A percentile compares a stretch with the other conserved stretches of the same genome.
Evolutionary conservation across 2,329 filamentous ascomycete species (phyloP).

Genomic region (Fusarium drepaniforme): DNA sequence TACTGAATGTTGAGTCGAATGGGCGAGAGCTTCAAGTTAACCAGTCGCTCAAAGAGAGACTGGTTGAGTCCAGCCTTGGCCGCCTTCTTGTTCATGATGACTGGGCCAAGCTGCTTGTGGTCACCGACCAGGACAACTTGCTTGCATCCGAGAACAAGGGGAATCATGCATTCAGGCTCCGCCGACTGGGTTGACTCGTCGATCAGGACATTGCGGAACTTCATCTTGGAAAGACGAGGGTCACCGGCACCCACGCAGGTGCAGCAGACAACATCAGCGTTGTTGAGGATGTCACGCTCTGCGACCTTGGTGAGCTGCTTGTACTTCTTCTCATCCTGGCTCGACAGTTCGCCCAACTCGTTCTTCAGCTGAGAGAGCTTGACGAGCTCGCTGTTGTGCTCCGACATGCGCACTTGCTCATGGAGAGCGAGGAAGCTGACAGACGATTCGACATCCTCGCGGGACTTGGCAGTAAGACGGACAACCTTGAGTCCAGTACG

Average conservation of each 20-base stretch:
- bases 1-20: constrained; percentile 98
- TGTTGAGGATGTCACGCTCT: constrained; percentile 93
- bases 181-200: constrained; percentile 99
- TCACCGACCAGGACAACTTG: constrained; percentile 99
- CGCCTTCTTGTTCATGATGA: constrained; percentile 99
- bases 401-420: constrained; percentile 97
- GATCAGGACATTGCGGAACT: constrained; percentile 97
- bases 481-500: constrained; percentile 95
- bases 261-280: constrained; percentile 98
- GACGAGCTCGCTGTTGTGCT: constrained; percentile 92
- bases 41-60: constrained; percentile 96
- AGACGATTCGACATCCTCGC: constrained; percentile 98
- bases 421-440: constrained; percentile 96
- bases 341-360: constrained; percentile 91
- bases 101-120: constrained; percentile 96
- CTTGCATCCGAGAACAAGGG: constrained; percentile 95
- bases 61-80: constrained; percentile 98
- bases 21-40: constrained; percentile 89
- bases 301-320: constrained; percentile 94
- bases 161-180: constrained; percentile 99
- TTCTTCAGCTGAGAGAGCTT: constrained; percentile 95
- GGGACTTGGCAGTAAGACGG: constrained; percentile 97
- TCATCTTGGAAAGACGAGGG: constrained; percentile 94
- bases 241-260: constrained; percentile 98
- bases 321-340: constrained; percentile 98